A percentile compares a stretch with the other conserved stretches of the same genome.
phyloP scores from a whole-genome alignment of 139 green algal species.

The Choricystis sp. region DNA sequence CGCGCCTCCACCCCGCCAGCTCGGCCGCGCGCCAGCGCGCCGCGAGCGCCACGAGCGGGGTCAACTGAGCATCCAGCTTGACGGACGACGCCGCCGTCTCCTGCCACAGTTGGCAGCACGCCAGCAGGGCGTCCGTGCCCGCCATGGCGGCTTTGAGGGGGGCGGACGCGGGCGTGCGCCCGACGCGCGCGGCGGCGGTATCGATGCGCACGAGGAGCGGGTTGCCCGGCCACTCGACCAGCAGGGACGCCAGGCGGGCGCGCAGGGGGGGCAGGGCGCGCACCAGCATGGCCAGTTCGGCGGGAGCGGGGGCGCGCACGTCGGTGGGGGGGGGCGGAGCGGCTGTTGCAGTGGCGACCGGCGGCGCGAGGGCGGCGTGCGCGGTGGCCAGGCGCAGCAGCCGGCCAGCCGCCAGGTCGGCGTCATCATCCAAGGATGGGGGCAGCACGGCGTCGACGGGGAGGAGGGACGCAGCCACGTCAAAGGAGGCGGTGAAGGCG shows the following conservation, averaged over 20 bases:
- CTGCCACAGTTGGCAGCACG: conserved; percentile 77
- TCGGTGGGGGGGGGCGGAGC: background rate
- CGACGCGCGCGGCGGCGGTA: conserved; percentile 59
- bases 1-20: conserved; percentile 60
- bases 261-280: conserved; percentile 31
- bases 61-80: conserved; percentile 50
- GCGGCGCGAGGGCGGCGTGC: conserved; percentile 9
- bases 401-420: conserved; percentile 21
- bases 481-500: conserved; percentile 32
- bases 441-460: background rate
- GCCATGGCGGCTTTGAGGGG: conserved; percentile 74
- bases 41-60: conserved; percentile 40
- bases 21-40: conserved; percentile 79
- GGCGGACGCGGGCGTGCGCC: conserved; percentile 34
- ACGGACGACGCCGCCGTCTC: conserved; percentile 78
- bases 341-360: background rate
- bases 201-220: conserved; percentile 48
- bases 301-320: background rate
- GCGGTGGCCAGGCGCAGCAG: conserved; percentile 29
- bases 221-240: conserved; percentile 86
- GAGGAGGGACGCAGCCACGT: conserved; percentile 28
- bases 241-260: conserved; percentile 44
- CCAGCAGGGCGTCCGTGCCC: conserved; percentile 87
- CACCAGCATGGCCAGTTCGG: conserved; percentile 60
- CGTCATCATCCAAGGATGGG: conserved; percentile 22